Conservation (phyloP, 2,329 filamentous ascomycete genomes). For the Sporothrix mexicana region DNA sequence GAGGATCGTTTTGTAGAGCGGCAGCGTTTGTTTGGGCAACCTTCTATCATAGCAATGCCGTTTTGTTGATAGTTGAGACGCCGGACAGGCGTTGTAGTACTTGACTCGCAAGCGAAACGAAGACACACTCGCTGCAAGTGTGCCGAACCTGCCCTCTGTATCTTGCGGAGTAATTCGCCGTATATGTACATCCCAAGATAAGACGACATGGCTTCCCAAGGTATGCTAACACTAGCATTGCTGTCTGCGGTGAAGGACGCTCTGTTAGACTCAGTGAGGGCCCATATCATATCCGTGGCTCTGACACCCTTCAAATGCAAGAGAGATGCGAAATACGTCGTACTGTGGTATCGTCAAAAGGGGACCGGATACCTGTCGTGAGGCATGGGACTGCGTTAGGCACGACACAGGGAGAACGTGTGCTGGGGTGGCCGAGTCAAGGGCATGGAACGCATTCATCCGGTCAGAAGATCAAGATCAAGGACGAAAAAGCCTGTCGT, state of each 20-base stretch:
- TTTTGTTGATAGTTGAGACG: too few species aligned
- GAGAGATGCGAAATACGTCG: too few species aligned
- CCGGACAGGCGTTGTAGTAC: too few species aligned
- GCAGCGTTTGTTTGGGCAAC: neutral
- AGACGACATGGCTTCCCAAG: neutral
- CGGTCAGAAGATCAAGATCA: slow-evolving; percentile 37
- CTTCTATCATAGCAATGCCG: neutral
- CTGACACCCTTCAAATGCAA: too few species aligned
- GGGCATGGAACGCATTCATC: slow-evolving; percentile 42
- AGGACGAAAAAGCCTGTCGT: slow-evolving; percentile 18
- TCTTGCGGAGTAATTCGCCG: too few species aligned
- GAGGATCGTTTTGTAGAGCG: neutral
- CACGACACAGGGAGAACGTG: neutral
- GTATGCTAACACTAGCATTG: too few species aligned
- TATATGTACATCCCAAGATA: neutral
- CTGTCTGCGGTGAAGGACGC: too few species aligned
- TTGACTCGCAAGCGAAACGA: too few species aligned
- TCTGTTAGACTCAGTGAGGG: too few species aligned
- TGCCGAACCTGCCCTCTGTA: too few species aligned
- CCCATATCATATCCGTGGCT: too few species aligned
- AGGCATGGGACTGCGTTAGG: neutral
- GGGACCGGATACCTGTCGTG: neutral
- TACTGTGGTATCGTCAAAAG: neutral
- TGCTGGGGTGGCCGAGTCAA: slow-evolving; percentile 19
- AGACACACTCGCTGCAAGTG: too few species aligned